These are phyloP conservation scores for Pseudocercospora pini-densiflorae DNA, from an alignment of 2,329 filamentous ascomycete species.

Conservation along the genomic window DNA sequence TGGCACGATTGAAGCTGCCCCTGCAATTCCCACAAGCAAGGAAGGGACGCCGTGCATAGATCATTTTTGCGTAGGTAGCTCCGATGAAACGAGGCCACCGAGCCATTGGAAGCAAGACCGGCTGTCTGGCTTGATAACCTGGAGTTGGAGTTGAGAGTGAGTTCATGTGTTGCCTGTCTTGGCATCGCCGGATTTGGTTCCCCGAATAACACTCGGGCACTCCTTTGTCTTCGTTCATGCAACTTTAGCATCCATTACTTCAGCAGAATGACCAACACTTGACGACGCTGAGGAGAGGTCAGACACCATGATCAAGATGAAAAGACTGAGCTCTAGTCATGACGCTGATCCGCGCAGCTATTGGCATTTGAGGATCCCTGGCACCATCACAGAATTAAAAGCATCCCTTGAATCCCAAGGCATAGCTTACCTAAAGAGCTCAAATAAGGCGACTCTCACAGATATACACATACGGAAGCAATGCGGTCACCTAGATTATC, in stretches of 20 bases:
- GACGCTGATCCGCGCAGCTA: too few relatives aligned
- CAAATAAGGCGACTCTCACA: too few relatives aligned
- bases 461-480: too few relatives aligned
- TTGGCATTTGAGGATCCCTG: background rate
- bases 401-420: too few relatives aligned
- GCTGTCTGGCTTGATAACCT: background rate
- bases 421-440: too few relatives aligned
- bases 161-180: background rate
- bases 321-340: background rate
- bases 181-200: background rate
- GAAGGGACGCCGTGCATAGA: conserved; percentile 12
- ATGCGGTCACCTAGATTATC: too few relatives aligned
- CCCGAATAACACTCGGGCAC: background rate
- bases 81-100: background rate
- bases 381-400: background rate
- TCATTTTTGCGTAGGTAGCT: background rate
- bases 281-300: background rate
- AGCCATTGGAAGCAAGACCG: background rate
- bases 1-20: conserved; percentile 77
- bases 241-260: background rate
- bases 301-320: background rate
- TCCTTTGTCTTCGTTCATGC: background rate
- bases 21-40: conserved; percentile 75
- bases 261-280: too few relatives aligned
- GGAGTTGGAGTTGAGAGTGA: too few relatives aligned